Conservation (phyloP, 2,329 filamentous ascomycete genomes). For the Alternaria brassicae region DNA sequence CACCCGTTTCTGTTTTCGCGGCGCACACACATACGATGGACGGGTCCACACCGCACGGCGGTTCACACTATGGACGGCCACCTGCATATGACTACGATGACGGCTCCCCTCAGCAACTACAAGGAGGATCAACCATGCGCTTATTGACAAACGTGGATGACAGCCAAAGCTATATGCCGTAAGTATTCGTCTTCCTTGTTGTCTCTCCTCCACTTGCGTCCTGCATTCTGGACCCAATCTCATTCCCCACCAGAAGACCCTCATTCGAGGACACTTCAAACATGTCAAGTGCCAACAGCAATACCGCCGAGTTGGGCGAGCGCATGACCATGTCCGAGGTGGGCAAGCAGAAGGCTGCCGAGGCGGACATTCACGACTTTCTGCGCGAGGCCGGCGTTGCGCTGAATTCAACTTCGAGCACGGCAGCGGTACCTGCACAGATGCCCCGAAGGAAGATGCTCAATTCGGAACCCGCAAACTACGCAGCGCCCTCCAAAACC, state of each 20-base stretch:
- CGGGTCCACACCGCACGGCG: conserved; percentile 43
- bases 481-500: conserved; percentile 26
- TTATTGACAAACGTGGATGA: conserved; percentile 58
- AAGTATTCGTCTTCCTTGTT: conserved; percentile 45
- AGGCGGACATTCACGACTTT: conserved; percentile 54
- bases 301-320: conserved; percentile 42
- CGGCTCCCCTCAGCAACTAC: conserved; percentile 41
- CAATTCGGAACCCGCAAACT: conserved; percentile 32
- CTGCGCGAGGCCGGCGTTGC: conserved; percentile 52
- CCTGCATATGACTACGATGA: conserved; percentile 57
- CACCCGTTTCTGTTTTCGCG: conserved; percentile 5
- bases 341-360: conserved; percentile 41
- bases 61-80: conserved; percentile 50
- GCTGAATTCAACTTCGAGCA: conserved; percentile 28
- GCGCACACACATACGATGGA: conserved; percentile 36
- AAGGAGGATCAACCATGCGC: conserved; percentile 58
- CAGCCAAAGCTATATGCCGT: conserved; percentile 51
- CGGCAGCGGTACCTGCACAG: conserved; percentile 18
- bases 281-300: conserved; percentile 45
- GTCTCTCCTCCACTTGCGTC: conserved; percentile 35
- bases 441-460: conserved; percentile 37
- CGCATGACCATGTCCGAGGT: conserved; percentile 34
- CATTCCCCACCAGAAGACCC: conserved; percentile 34
- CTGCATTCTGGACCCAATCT: conserved; percentile 31
- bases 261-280: conserved; percentile 42